Conservation (phyloP, 768 basidiomycete genomes). For the Termitomyces sp. region DNA sequence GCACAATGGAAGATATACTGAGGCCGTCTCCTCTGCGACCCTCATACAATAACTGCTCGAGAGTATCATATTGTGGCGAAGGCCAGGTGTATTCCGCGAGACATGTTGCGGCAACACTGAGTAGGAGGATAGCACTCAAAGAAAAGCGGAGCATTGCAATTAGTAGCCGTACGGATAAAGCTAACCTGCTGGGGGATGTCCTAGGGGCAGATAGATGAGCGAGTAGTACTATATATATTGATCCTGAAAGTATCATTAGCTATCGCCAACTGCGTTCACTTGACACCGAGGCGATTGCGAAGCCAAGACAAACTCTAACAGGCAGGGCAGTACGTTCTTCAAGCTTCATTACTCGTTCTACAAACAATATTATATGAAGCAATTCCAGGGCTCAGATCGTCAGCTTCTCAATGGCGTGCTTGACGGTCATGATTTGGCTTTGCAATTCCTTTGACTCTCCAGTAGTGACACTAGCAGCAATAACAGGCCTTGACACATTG, state of each 20-base stretch:
- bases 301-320: no score
- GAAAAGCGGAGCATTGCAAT: conserved; percentile 19
- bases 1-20: conserved; percentile 25
- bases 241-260: neutral
- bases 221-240: neutral
- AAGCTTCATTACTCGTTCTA: neutral
- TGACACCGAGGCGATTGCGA: no score
- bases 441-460: conserved; percentile 90
- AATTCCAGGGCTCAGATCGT: conserved; percentile 30
- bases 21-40: conserved; percentile 29
- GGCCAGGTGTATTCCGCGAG: conserved; percentile 29
- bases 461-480: conserved; percentile 94
- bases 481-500: conserved; percentile 92
- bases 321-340: no score
- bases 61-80: conserved; percentile 29
- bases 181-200: neutral
- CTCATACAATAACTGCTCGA: conserved; percentile 34
- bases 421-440: conserved; percentile 85
- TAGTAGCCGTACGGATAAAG: conserved; percentile 3
- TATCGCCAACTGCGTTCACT: no score
- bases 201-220: neutral
- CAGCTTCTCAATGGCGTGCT: conserved; percentile 75
- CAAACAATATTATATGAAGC: neutral
- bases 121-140: conserved; percentile 13
- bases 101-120: conserved; percentile 14